These are phyloP conservation scores for Linaria vulgaris DNA, from an alignment of 257 asterid species.

Conservation along the genomic window DNA sequence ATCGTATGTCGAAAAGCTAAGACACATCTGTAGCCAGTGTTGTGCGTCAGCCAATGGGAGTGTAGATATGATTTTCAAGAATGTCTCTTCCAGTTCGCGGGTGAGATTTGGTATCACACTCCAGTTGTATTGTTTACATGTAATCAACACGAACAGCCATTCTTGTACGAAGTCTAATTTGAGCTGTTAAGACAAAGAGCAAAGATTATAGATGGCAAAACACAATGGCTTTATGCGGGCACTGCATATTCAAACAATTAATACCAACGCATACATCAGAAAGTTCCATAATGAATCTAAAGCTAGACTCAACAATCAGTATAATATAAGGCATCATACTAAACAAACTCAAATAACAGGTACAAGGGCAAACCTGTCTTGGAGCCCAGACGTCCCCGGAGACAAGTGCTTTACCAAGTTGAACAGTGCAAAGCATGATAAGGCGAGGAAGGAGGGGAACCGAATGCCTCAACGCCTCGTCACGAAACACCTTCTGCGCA, in stretches of 20 bases:
- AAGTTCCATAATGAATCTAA: neutral
- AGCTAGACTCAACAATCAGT: no score
- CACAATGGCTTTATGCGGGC: neutral
- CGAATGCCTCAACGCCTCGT: slow-evolving; percentile 71
- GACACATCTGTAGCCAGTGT: slow-evolving; percentile 79
- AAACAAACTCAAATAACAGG: neutral
- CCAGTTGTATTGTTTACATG: slow-evolving; percentile 62
- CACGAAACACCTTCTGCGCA: slow-evolving; percentile 69
- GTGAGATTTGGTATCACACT: slow-evolving; percentile 49
- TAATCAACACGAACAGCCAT: slow-evolving; percentile 89
- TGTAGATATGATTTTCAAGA: slow-evolving; percentile 80
- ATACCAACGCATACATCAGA: slow-evolving; percentile 16
- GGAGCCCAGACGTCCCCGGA: slow-evolving; percentile 64
- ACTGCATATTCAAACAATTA: neutral
- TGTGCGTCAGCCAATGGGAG: slow-evolving; percentile 80
- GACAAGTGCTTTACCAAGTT: slow-evolving; percentile 74
- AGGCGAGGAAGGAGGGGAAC: slow-evolving; percentile 75
- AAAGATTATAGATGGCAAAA: slow-evolving; percentile 4
- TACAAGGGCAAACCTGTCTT: slow-evolving; percentile 62
- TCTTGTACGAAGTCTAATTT: slow-evolving; percentile 80
- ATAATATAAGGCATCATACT: neutral
- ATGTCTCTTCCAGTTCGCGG: slow-evolving; percentile 79
- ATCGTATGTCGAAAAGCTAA: slow-evolving; percentile 79
- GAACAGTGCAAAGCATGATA: slow-evolving; percentile 80
- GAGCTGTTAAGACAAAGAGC: slow-evolving; percentile 44